These are phyloP conservation scores for Populus pruinosa DNA, from an alignment of 345 rosid genomes.

Conservation along the genomic window DNA sequence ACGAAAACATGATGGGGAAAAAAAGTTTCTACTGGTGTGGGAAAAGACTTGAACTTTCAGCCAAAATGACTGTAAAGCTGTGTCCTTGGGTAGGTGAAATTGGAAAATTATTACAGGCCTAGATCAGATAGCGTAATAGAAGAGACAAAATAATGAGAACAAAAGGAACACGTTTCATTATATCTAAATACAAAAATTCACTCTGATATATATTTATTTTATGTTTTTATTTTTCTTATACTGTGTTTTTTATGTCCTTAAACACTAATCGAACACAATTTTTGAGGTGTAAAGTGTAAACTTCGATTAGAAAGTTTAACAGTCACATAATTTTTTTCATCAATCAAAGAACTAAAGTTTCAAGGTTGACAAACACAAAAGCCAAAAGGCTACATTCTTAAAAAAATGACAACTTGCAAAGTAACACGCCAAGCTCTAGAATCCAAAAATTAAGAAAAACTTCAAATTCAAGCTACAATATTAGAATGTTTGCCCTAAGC, in stretches of 20 bases:
- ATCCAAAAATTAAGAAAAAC: not conserved
- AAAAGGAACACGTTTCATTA: no score
- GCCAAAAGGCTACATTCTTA: not conserved
- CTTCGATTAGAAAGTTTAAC: not conserved
- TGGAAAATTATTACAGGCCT: not conserved
- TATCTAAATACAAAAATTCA: no score
- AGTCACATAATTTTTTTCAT: not conserved
- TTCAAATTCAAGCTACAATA: not conserved
- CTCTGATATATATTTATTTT: no score
- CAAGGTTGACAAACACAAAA: not conserved
- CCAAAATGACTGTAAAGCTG: not conserved
- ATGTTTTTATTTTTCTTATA: no score
- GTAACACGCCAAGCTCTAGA: not conserved
- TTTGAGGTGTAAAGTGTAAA: not conserved
- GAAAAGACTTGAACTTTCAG: not conserved
- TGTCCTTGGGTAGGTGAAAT: not conserved
- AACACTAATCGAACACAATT: no score
- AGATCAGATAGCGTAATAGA: no score
- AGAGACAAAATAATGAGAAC: no score
- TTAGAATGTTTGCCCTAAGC: not conserved
- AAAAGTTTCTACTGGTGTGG: not conserved
- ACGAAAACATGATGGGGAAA: not conserved
- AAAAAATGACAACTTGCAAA: not conserved
- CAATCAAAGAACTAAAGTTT: not conserved
- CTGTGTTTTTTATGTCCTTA: no score